Percentiles rank a stretch among this genome's conserved stretches.
Evolutionary conservation across 768 basidiomycete species (phyloP).

Genomic region (Pholiota microspora): DNA sequence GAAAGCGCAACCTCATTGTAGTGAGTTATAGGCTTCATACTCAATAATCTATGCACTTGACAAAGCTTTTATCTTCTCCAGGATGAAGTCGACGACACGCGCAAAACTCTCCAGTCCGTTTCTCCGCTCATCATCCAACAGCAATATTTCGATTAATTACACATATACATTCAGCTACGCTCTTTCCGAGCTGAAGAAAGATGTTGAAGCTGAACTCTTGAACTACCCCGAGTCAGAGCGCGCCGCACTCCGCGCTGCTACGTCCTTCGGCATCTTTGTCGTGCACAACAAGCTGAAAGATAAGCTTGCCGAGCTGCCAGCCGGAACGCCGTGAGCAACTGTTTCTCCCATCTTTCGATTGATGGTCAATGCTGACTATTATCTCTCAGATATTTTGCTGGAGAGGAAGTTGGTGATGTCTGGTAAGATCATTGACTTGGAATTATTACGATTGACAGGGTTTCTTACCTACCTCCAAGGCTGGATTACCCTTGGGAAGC

Average conservation of each 20-base stretch:
- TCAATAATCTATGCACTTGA: background rate
- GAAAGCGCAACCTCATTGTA: slow-evolving; percentile 79
- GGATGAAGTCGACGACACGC: slow-evolving; percentile 89
- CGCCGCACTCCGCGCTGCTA: slow-evolving; percentile 58
- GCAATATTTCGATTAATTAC: background rate
- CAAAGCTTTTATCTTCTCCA: slow-evolving; percentile 26
- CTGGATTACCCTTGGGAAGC: slow-evolving; percentile 87
- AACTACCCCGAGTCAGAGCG: slow-evolving; percentile 70
- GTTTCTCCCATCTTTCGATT: too few relatives aligned
- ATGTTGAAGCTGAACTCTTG: slow-evolving; percentile 73
- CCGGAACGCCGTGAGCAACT: slow-evolving; percentile 51
- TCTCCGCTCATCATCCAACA: background rate
- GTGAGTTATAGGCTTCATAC: slow-evolving; percentile 39
- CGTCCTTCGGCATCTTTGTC: slow-evolving; percentile 90
- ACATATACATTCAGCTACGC: slow-evolving; percentile 63
- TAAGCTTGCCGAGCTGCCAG: slow-evolving; percentile 76
- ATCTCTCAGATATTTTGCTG: slow-evolving; percentile 15
- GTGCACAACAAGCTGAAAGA: slow-evolving; percentile 92
- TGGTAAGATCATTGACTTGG: slow-evolving; percentile 14
- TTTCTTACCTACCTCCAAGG: slow-evolving; percentile 36
- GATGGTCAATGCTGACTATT: background rate
- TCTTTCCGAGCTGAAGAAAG: slow-evolving; percentile 83
- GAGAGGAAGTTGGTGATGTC: slow-evolving; percentile 22
- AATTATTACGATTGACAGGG: background rate
- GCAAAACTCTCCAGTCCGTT: slow-evolving; percentile 82